Conservation (phyloP, 1,284 basidiomycete species). For the Ganoderma lucidum region DNA sequence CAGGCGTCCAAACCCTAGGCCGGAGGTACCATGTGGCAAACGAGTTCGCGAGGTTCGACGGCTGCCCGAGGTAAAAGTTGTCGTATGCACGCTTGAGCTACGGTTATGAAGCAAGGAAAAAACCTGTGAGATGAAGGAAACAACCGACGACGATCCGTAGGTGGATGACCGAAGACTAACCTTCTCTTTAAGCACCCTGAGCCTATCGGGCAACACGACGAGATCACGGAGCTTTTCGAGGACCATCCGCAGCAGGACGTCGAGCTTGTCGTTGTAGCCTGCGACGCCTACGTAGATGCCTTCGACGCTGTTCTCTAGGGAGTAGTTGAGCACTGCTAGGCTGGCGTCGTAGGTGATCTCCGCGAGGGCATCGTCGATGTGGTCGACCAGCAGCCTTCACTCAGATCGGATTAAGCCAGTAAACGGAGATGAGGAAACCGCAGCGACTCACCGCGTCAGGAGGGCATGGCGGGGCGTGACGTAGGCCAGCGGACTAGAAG, state of each 20-base stretch:
- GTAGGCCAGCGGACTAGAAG: constrained; percentile 36
- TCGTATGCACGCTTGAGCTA: constrained; percentile 38
- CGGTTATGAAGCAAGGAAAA: background rate
- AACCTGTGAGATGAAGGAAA: background rate
- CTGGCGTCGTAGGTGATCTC: constrained; percentile 66
- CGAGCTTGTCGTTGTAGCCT: constrained; percentile 76
- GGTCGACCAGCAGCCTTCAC: constrained; percentile 38
- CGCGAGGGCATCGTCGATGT: constrained; percentile 42
- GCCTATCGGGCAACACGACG: constrained; percentile 31
- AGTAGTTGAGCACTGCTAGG: constrained; percentile 69
- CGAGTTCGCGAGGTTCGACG: constrained; percentile 36
- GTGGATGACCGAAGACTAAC: constrained; percentile 17
- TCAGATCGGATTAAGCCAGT: background rate
- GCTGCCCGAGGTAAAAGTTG: constrained; percentile 43
- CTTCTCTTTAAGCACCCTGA: constrained; percentile 41
- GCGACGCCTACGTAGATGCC: constrained; percentile 54
- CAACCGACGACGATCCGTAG: background rate
- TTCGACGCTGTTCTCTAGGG: constrained; percentile 53
- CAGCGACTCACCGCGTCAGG: constrained; percentile 34
- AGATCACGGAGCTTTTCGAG: constrained; percentile 34
- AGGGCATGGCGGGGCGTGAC: constrained; percentile 39
- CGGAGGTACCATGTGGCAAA: constrained; percentile 34
- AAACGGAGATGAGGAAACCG: background rate
- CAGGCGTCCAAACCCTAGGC: constrained; percentile 38
- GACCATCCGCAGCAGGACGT: constrained; percentile 53